Base-by-base conservation (phyloP, 192 early-diverging fungal genomes). In the Coemansia sp. region DNA sequence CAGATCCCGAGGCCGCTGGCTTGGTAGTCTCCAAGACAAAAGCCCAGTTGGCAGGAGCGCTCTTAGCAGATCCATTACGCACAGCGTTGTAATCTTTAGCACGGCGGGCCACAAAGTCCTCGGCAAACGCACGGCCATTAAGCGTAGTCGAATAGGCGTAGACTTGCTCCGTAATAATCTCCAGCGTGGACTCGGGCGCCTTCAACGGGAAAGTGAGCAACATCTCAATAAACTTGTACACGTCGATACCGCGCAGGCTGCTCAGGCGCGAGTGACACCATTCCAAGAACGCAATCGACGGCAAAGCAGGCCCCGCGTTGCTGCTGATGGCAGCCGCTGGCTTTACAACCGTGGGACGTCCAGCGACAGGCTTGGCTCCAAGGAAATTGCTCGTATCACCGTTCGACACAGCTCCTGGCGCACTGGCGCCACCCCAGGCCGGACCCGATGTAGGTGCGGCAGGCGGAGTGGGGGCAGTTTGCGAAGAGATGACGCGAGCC, bases 191-290 rank as follows among this genome's bases (percentile, higher is more conserved):
- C 5, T 88, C 85, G 39, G 87, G 80, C 7, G 78, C 77, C 69
- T 91, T 86, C 52, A 89, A 62, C 2, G 90, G 89, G 80, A 94
- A 94, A 6, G 90, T 87, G 52, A 94, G 72, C 43, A 94, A 76
- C 86, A 94, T 89, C 70, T 88, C 82, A 59, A 94, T 87, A 60
- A 92, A 92, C 57, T 94, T 91, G 53, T 89, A 88, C 11, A 79
- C 73, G 80, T 73, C 57, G 57, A 86, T 85, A 67, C 87, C 86
- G 58, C 85, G 88, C 8, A 90, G 77, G 50, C 84, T 86, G 69
- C 84, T 86, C 42, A 94, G 76, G 16, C 87, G 80, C 32, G 87
- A 71, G 49, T 88, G 76, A 76, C 89, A 91, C 92, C 92, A 94
- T 61, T 85, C 79, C 53, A 89, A 64, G 75, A 94, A 94, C 19